Evolutionary conservation across 129 eudicot species (phyloP).

Genomic region (Cynara cardunculus): DNA sequence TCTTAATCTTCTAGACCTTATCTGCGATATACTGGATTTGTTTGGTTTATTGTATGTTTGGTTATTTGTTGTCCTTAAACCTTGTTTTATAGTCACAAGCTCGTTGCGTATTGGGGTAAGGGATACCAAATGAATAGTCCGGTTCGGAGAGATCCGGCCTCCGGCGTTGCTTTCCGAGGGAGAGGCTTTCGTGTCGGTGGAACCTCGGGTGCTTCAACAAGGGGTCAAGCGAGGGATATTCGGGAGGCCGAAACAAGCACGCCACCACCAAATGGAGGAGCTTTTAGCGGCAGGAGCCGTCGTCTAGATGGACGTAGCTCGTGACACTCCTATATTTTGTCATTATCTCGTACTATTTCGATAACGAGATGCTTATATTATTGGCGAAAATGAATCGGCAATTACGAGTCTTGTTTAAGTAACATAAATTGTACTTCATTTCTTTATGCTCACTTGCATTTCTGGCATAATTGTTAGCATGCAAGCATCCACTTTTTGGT

Average conservation of each 20-base stretch:
- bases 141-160: slow-evolving; percentile 18
- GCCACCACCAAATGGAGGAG: slow-evolving; percentile 15
- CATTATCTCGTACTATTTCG: background rate
- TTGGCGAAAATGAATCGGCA: background rate
- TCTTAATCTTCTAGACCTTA: no score
- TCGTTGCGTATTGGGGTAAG: slow-evolving; percentile 52
- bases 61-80: slow-evolving; percentile 31
- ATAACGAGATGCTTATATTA: background rate
- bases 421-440: background rate
- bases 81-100: slow-evolving; percentile 45
- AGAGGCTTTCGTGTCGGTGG: slow-evolving; percentile 45
- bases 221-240: background rate
- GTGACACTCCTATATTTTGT: background rate
- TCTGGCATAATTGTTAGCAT: no score
- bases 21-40: background rate
- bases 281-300: slow-evolving; percentile 38
- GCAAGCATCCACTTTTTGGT: no score
- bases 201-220: slow-evolving; percentile 6
- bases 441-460: background rate
- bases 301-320: slow-evolving; percentile 31
- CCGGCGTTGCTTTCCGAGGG: slow-evolving; percentile 45
- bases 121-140: slow-evolving; percentile 57
- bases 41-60: background rate
- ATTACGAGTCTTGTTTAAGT: no score
- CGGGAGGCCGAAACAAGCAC: slow-evolving; percentile 14